Evolutionary conservation across 2,329 filamentous ascomycete genomes (phyloP).

Genomic region (Microascus cirrosus): DNA sequence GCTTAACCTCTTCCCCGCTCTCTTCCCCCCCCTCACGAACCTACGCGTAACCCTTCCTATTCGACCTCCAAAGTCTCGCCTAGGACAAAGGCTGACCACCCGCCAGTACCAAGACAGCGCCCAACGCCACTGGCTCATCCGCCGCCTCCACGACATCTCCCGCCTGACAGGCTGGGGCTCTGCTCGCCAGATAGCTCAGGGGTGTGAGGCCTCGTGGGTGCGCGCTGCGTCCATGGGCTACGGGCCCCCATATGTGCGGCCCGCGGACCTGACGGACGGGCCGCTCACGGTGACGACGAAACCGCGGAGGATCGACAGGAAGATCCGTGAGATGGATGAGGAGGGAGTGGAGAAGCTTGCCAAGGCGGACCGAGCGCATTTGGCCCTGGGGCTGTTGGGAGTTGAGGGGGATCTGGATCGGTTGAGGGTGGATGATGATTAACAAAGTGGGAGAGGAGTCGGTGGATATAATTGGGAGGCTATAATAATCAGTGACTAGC

Average conservation of each 20-base stretch:
- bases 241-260: constrained; percentile 61
- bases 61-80: not conserved
- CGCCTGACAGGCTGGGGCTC: constrained; percentile 81
- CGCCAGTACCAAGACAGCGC: constrained; percentile 54
- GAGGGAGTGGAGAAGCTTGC: constrained; percentile 45
- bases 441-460: not conserved
- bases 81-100: constrained; percentile 6
- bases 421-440: constrained; percentile 40
- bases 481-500: not conserved
- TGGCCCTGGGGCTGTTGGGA: constrained; percentile 67
- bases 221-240: constrained; percentile 61
- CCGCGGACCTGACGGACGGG: constrained; percentile 22
- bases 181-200: constrained; percentile 67
- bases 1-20: constrained; percentile 6
- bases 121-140: constrained; percentile 71
- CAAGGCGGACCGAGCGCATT: constrained; percentile 53
- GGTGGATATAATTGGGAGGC: not conserved
- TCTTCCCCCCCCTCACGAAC: not conserved
- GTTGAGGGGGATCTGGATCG: constrained; percentile 65
- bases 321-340: constrained; percentile 34
- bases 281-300: constrained; percentile 33
- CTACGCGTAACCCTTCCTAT: not conserved
- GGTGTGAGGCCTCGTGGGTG: constrained; percentile 77
- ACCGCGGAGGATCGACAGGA: constrained; percentile 37
- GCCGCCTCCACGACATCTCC: constrained; percentile 62